phyloP scores from a whole-genome alignment of 805 yeast genomes.

The Yarrowia divulgata region DNA sequence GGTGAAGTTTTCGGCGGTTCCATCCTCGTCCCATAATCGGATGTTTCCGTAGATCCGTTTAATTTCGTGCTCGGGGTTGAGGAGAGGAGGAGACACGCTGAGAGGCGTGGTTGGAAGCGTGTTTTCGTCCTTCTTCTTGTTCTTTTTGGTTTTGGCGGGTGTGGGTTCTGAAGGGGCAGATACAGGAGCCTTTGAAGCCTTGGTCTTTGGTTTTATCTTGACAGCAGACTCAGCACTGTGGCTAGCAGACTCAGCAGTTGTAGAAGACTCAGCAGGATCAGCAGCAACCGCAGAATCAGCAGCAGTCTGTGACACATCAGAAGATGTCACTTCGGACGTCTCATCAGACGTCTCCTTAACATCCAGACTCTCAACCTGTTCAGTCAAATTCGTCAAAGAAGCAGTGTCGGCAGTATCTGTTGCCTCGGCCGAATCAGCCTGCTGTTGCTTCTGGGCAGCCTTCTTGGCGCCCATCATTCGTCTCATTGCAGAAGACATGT shows the following conservation, averaged over 20 bases:
- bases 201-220: neutral
- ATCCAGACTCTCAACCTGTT: neutral
- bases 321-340: too few relatives aligned
- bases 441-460: conserved; percentile 27
- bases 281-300: too few relatives aligned
- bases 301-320: too few relatives aligned
- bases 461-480: conserved; percentile 36
- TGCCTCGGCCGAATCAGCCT: neutral
- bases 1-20: conserved; percentile 14
- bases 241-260: too few relatives aligned
- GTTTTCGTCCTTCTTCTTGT: conserved; percentile 12
- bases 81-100: conserved; percentile 9
- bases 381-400: neutral
- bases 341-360: neutral
- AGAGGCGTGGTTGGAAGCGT: conserved; percentile 12
- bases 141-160: neutral
- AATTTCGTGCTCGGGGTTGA: conserved; percentile 31
- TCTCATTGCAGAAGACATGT: conserved; percentile 36
- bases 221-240: neutral
- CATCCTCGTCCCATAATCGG: conserved; percentile 31
- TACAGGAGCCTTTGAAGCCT: neutral
- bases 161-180: neutral
- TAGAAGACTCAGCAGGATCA: too few relatives aligned
- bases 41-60: conserved; percentile 28
- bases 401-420: neutral